Conservation (phyloP, 2,329 filamentous ascomycete genomes). For the Aspergillus hortae region DNA sequence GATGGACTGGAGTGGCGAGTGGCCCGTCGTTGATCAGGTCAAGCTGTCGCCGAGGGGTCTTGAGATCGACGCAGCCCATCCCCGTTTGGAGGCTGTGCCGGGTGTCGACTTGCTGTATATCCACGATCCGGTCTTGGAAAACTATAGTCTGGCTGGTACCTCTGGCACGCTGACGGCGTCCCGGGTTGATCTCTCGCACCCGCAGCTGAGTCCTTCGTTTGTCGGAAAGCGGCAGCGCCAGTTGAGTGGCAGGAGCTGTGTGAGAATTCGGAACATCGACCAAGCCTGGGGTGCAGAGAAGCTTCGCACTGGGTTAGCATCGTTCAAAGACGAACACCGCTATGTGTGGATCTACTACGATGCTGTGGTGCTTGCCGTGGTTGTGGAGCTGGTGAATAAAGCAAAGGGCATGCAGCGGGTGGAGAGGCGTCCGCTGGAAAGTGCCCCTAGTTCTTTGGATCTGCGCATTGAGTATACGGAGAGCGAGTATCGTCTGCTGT, state of each 20-base stretch:
- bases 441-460: too few relatives aligned
- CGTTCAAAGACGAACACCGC: neutral
- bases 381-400: too few relatives aligned
- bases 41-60: neutral
- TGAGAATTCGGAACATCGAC: neutral
- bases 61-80: neutral
- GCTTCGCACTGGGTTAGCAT: neutral
- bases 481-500: too few relatives aligned
- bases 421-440: too few relatives aligned
- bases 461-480: too few relatives aligned
- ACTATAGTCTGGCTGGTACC: neutral
- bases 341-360: neutral
- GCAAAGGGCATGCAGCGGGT: too few relatives aligned
- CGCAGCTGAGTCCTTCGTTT: neutral
- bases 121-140: neutral
- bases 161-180: neutral
- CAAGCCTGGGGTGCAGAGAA: neutral
- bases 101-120: neutral
- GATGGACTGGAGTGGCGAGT: neutral
- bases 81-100: neutral
- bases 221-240: neutral
- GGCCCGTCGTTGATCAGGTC: neutral
- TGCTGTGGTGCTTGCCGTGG: neutral
- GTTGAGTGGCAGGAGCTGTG: neutral
- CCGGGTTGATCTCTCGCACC: neutral